These are phyloP conservation scores for Apophysomyces elegans DNA, from an alignment of 371 early-diverging fungal genomes.

Conservation along the genomic window DNA sequence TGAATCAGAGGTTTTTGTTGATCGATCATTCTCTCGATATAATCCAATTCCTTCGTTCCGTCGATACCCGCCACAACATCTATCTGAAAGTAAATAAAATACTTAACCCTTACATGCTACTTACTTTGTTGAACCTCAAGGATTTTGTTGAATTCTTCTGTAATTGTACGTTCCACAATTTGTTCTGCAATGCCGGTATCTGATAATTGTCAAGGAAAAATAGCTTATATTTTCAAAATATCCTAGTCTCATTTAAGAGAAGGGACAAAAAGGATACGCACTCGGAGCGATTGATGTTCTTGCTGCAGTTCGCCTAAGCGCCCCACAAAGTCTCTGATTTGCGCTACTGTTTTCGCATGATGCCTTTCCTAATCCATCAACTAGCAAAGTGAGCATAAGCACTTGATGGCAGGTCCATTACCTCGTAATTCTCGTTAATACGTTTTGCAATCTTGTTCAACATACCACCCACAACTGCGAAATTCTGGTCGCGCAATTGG, in stretches of 20 bases:
- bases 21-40: constrained; percentile 83
- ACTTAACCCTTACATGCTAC: neutral
- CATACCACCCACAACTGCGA: constrained; percentile 83
- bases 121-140: constrained; percentile 92
- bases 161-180: constrained; percentile 75
- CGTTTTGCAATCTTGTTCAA: constrained; percentile 83
- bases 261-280: constrained; percentile 58
- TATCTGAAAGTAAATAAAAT: constrained; percentile 22
- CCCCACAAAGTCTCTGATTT: constrained; percentile 90
- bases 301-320: constrained; percentile 80
- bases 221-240: neutral
- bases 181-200: constrained; percentile 87
- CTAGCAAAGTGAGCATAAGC: neutral
- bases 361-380: constrained; percentile 65
- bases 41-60: constrained; percentile 70
- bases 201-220: constrained; percentile 28
- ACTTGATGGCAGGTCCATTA: constrained; percentile 10
- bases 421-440: constrained; percentile 87
- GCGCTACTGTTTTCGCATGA: constrained; percentile 84
- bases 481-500: constrained; percentile 88
- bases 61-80: constrained; percentile 84
- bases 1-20: constrained; percentile 72
- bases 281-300: constrained; percentile 81
- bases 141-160: constrained; percentile 78
- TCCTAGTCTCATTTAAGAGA: neutral